A percentile compares a stretch with the other conserved stretches of the same genome.
Evolutionary conservation across 495 filamentous ascomycete genomes (phyloP).

Genomic region (Aspergillus wentii): DNA sequence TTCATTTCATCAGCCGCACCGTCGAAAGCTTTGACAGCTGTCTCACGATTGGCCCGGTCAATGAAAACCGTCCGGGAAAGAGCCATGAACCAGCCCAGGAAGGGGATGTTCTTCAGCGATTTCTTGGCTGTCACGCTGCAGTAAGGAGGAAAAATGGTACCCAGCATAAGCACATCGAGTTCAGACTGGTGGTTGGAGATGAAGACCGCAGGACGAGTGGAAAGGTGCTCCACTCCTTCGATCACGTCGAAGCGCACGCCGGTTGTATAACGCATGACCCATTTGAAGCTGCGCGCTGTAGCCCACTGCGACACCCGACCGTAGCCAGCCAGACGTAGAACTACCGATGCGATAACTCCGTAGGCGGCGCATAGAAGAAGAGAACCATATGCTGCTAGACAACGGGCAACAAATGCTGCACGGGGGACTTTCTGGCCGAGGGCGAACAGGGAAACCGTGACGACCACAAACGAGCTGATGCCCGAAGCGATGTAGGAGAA

Average conservation of each 20-base stretch:
- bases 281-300: conserved; percentile 75
- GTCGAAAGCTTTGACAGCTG: conserved; percentile 80
- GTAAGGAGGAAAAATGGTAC: conserved; percentile 80
- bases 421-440: conserved; percentile 48
- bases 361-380: conserved; percentile 63
- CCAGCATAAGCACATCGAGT: conserved; percentile 89
- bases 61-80: conserved; percentile 91
- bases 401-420: conserved; percentile 66
- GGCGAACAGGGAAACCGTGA: conserved; percentile 55
- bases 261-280: conserved; percentile 66
- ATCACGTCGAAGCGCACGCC: conserved; percentile 76
- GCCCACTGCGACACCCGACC: conserved; percentile 82
- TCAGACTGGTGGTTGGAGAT: conserved; percentile 93
- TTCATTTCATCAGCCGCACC: conserved; percentile 77
- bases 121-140: conserved; percentile 93
- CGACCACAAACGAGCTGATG: conserved; percentile 47
- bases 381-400: conserved; percentile 64
- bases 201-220: conserved; percentile 78
- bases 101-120: conserved; percentile 70
- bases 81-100: conserved; percentile 96
- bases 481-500: conserved; percentile 45
- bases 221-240: conserved; percentile 61
- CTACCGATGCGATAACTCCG: conserved; percentile 70
- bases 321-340: conserved; percentile 65
- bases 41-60: conserved; percentile 75